phyloP scores from a whole-genome alignment of 176 grass and related monocot species.

The Juncus effusus region DNA sequence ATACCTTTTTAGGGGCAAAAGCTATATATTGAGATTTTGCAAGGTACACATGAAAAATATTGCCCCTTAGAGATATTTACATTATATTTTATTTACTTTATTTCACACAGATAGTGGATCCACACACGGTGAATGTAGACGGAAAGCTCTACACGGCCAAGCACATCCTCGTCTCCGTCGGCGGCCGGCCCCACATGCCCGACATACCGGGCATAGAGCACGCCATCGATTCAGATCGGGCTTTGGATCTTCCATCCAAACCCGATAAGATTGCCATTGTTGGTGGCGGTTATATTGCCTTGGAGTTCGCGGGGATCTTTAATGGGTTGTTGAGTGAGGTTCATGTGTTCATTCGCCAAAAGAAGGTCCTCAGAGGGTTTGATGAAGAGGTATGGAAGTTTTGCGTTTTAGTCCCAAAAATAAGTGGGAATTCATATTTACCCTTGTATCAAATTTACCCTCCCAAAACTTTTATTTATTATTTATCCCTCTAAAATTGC shows the following conservation, averaged over 20 bases:
- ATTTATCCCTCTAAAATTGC: too few relatives aligned
- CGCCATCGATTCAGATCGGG: constrained; percentile 67
- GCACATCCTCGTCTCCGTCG: constrained; percentile 67
- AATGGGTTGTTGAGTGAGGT: constrained; percentile 74
- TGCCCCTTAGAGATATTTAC: too few relatives aligned
- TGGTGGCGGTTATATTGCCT: constrained; percentile 75
- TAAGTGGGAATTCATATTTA: too few relatives aligned
- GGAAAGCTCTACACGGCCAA: constrained; percentile 62
- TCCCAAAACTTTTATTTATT: too few relatives aligned
- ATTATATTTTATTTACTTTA: too few relatives aligned
- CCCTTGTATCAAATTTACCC: too few relatives aligned
- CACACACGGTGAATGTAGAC: constrained; percentile 60
- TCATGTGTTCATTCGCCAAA: constrained; percentile 81
- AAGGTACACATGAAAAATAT: too few relatives aligned
- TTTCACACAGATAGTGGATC: constrained; percentile 55
- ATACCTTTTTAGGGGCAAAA: too few relatives aligned
- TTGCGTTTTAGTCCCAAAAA: too few relatives aligned
- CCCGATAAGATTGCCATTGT: constrained; percentile 75
- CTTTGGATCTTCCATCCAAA: constrained; percentile 50
- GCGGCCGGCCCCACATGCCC: constrained; percentile 50
- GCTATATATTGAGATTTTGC: too few relatives aligned
- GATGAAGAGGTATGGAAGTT: constrained; percentile 61
- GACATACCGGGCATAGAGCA: constrained; percentile 70
- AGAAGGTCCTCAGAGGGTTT: constrained; percentile 69
- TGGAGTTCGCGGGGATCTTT: constrained; percentile 78